A percentile compares a stretch with the other conserved stretches of the same genome.
Conservation (phyloP, 805 yeast species). For the Metschnikowia lochheadii region DNA sequence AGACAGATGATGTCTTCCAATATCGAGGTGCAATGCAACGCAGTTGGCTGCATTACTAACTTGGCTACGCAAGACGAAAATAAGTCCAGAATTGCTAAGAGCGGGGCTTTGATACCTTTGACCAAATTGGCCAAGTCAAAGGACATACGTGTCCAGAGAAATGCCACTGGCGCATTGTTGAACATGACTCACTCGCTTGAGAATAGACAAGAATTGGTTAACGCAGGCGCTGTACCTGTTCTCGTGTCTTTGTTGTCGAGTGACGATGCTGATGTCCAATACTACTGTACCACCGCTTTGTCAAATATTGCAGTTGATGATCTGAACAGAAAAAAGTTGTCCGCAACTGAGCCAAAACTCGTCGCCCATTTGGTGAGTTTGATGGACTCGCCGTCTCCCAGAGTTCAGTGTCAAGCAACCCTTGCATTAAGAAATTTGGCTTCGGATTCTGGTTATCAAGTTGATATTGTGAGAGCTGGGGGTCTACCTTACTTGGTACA, state of each 20-base stretch:
- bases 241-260: conserved; percentile 81
- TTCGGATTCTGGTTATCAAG: conserved; percentile 91
- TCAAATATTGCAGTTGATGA: conserved; percentile 98
- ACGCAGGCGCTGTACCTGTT: conserved; percentile 98
- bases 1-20: conserved; percentile 97
- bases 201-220: conserved; percentile 92
- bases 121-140: conserved; percentile 91
- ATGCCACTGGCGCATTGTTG: conserved; percentile 95
- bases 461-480: conserved; percentile 92
- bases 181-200: conserved; percentile 98
- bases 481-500: conserved; percentile 93
- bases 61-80: conserved; percentile 97
- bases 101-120: conserved; percentile 92
- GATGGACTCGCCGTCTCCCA: conserved; percentile 89
- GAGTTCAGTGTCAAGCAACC: conserved; percentile 98
- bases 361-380: conserved; percentile 82
- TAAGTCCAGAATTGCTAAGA: conserved; percentile 90
- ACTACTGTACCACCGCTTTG: conserved; percentile 95
- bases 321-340: conserved; percentile 76
- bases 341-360: conserved; percentile 88
- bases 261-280: conserved; percentile 94
- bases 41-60: conserved; percentile 97
- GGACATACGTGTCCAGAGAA: conserved; percentile 94
- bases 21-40: conserved; percentile 98
- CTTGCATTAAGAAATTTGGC: conserved; percentile 93